Evolutionary conservation across 202 grass and related monocot species (phyloP).

Genomic region (Zoysia matrella): DNA sequence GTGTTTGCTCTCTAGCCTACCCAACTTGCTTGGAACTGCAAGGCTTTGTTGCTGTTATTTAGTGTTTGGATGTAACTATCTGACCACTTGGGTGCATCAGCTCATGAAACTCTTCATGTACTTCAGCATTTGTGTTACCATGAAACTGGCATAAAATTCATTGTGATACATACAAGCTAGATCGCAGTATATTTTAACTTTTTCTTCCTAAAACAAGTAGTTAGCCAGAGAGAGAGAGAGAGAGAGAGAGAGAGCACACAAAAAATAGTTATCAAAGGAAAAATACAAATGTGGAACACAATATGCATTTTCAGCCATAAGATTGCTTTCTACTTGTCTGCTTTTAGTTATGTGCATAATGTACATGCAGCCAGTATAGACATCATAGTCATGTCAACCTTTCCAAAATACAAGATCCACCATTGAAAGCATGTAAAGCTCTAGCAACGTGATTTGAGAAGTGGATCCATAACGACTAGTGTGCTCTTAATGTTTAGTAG

Average conservation of each 20-base stretch:
- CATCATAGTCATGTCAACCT: neutral
- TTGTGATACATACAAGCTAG: neutral
- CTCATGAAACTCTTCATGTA: conserved; percentile 16
- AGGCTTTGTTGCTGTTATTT: neutral
- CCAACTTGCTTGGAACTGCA: neutral
- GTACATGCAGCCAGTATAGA: neutral
- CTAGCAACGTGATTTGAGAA: conserved; percentile 11
- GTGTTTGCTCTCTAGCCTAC: neutral
- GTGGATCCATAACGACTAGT: neutral
- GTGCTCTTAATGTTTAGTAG: conserved; percentile 4
- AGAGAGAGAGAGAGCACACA: neutral
- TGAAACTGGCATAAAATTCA: neutral
- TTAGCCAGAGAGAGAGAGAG: no score
- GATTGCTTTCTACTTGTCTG: neutral
- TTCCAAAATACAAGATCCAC: neutral
- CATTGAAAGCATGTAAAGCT: neutral
- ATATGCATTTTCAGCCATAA: neutral
- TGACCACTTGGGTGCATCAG: neutral
- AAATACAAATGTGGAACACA: conserved; percentile 3
- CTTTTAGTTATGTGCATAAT: neutral
- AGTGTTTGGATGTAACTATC: neutral
- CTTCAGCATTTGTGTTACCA: conserved; percentile 1
- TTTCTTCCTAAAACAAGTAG: neutral
- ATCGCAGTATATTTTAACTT: neutral
- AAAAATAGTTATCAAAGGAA: conserved; percentile 20